These are phyloP conservation scores for Aspergillus baeticus DNA, from an alignment of 495 filamentous ascomycete genomes.

Conservation along the genomic window DNA sequence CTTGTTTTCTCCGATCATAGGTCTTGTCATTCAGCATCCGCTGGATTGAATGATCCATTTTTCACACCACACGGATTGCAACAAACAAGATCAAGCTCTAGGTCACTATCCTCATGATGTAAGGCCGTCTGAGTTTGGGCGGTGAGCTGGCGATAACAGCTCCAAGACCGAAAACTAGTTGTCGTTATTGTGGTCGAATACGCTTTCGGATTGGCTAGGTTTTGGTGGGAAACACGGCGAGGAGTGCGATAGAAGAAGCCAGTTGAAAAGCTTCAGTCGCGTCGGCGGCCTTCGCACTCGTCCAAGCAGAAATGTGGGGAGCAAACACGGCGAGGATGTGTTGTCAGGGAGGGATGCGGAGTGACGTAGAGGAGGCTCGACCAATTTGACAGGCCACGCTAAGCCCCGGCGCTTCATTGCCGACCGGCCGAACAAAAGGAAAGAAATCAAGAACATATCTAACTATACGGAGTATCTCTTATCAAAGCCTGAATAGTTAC, in stretches of 20 bases:
- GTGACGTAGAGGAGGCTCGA: constrained; percentile 32
- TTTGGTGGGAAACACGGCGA: background rate
- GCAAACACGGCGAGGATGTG: constrained; percentile 27
- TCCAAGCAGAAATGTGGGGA: constrained; percentile 21
- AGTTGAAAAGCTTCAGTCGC: constrained; percentile 4
- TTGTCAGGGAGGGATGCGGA: constrained; percentile 35
- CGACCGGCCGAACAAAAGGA: background rate
- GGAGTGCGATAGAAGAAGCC: constrained; percentile 1
- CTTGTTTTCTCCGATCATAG: constrained; percentile 95
- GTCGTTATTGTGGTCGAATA: constrained; percentile 12
- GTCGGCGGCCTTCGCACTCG: background rate
- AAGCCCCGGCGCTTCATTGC: background rate
- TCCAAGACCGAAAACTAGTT: constrained; percentile 2
- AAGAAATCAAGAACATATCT: background rate
- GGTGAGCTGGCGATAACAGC: constrained; percentile 11
- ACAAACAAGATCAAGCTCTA: constrained; percentile 27
- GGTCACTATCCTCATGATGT: constrained; percentile 34
- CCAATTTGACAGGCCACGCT: background rate
- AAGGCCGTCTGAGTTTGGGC: constrained; percentile 16
- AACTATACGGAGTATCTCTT: too few species aligned
- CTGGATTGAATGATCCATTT: constrained; percentile 87
- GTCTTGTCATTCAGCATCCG: constrained; percentile 95
- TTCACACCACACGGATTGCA: constrained; percentile 25
- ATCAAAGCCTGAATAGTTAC: constrained; percentile 7
- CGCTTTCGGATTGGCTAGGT: background rate